Conservation (phyloP, 2,329 filamentous ascomycete genomes). For the Monascus ruber region DNA sequence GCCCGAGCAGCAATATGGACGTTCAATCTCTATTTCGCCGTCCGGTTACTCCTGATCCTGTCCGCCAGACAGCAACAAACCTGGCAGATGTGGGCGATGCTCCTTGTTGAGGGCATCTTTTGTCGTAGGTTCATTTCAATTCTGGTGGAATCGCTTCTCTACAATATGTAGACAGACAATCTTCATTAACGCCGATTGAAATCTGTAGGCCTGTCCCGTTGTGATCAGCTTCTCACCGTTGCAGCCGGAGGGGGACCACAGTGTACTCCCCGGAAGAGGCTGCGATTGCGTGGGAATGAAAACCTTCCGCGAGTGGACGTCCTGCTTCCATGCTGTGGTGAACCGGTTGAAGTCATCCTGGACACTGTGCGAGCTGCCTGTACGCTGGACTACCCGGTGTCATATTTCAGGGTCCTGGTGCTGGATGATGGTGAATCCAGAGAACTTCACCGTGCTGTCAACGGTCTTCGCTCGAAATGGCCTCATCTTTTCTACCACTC, state of each 20-base stretch:
- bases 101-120: too few species aligned
- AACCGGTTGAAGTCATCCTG: constrained; percentile 45
- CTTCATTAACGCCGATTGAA: too few species aligned
- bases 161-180: too few species aligned
- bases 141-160: too few species aligned
- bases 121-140: too few species aligned
- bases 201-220: constrained; percentile 4
- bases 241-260: constrained; percentile 4
- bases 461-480: constrained; percentile 28
- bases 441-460: constrained; percentile 29
- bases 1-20: too few species aligned
- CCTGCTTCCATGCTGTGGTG: constrained; percentile 47
- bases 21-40: too few species aligned
- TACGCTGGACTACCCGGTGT: constrained; percentile 43
- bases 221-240: constrained; percentile 15
- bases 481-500: constrained; percentile 45
- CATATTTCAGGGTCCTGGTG: constrained; percentile 44
- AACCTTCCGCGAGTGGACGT: constrained; percentile 41
- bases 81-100: too few species aligned
- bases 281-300: constrained; percentile 21
- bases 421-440: constrained; percentile 44
- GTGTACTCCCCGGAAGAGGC: constrained; percentile 7
- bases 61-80: too few species aligned
- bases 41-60: too few species aligned
- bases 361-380: constrained; percentile 48